A percentile compares a stretch with the other conserved stretches of the same genome.
Evolutionary conservation across 1,139 yeast genomes (phyloP).

Genomic region (Taiozyma sp.): DNA sequence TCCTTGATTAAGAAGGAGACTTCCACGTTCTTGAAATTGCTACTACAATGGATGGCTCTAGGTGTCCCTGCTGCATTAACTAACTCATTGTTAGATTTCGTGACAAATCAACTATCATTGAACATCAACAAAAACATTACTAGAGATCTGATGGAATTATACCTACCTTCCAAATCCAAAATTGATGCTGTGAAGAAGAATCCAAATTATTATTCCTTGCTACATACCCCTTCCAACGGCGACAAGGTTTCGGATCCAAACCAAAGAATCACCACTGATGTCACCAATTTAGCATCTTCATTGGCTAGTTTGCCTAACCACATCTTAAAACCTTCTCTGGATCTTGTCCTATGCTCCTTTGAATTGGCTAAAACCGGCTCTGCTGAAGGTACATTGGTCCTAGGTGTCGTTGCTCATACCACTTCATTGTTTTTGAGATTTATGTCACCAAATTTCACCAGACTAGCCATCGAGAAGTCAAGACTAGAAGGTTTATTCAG

Average conservation of each 20-base stretch:
- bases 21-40: constrained; percentile 52
- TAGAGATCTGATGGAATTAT: constrained; percentile 54
- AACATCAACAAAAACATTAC: constrained; percentile 65
- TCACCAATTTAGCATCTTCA: constrained; percentile 67
- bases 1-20: constrained; percentile 72
- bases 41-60: constrained; percentile 75
- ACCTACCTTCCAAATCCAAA: constrained; percentile 52
- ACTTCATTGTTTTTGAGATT: constrained; percentile 70
- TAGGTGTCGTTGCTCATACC: constrained; percentile 76
- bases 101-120: constrained; percentile 64
- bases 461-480: constrained; percentile 71
- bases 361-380: constrained; percentile 75
- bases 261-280: constrained; percentile 77
- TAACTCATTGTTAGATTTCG: constrained; percentile 67
- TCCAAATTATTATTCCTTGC: constrained; percentile 46
- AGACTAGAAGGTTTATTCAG: constrained; percentile 83
- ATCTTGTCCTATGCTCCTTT: constrained; percentile 75
- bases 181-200: constrained; percentile 25
- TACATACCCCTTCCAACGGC: constrained; percentile 48
- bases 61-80: constrained; percentile 86
- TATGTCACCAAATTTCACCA: constrained; percentile 89
- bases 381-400: constrained; percentile 78
- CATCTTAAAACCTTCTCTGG: constrained; percentile 77
- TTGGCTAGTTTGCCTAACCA: constrained; percentile 81
- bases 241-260: constrained; percentile 70